Base-by-base conservation (phyloP, 371 early-diverging fungal species). In the Lichtheimia hyalospora region DNA sequence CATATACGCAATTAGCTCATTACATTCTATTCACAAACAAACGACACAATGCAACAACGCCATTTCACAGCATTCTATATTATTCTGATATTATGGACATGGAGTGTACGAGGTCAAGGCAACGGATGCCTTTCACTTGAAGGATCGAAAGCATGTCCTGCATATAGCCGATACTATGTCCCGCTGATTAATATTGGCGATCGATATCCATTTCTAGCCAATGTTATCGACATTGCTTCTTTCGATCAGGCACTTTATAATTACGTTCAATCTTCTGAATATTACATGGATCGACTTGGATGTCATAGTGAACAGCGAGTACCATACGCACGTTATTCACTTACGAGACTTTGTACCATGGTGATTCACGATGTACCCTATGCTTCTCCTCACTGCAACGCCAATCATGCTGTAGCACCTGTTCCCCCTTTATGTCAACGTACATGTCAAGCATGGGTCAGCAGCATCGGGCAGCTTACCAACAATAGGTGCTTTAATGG, bases 311-410 rank as follows among this genome's bases (percentile, higher is more conserved):
- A 57, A 27, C 54, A 70, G 18, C 57, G 50, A 25, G 43, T 68
- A 53, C 73, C 74, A 53, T 77, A 77, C 48, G 77, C 77, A 58
- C 77, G 81, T 7, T 81, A 75, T 53, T 73, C 77, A 8, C 44
- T 71, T 5, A 68, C 68, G 21, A 60, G 62, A 25, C 5, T 75
- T 34, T 81, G 81, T 24, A 70, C 77, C 5, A 54, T 51, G 10
- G 27, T 81, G 12, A 64, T 77, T 18, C 75, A 77, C 55, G 74
- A 79, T 34, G 41, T 49, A 2, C 39, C 41, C n/a, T 58, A 60
- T 53, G 10, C 10, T 34, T 73, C 75, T 5, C 51, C 75, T 28
- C 74, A 73, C 10, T 77, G 81, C 50, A 77, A 72, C 51, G 75
- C 64, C 52, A 25, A 70, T 23, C 24, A 70, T 23, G 56, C 58